A percentile compares a stretch with the other conserved stretches of the same genome.
Evolutionary conservation across 2,329 filamentous ascomycete genomes (phyloP).

Genomic region (Torrubiellomyces zombiae): DNA sequence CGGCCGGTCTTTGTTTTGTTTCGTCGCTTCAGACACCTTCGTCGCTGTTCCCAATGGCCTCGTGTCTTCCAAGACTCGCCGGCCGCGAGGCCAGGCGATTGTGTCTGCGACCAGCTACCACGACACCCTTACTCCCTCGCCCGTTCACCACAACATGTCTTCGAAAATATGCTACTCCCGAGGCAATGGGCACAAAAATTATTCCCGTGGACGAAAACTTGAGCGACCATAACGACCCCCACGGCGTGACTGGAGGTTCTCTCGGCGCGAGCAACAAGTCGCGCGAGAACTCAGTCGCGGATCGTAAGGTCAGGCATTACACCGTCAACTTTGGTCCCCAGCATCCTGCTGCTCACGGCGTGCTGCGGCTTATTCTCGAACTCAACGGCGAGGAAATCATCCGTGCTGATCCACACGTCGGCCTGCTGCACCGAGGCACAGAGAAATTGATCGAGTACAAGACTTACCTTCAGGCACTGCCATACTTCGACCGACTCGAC

Average conservation of each 20-base stretch:
- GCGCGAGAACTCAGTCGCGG: constrained; percentile 29
- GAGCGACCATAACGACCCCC: constrained; percentile 30
- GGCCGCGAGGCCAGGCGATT: constrained; percentile 54
- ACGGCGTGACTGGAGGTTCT: constrained; percentile 26
- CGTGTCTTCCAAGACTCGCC: constrained; percentile 54
- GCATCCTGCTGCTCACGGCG: constrained; percentile 95
- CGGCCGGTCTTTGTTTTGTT: constrained; percentile 14
- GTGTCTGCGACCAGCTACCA: constrained; percentile 30
- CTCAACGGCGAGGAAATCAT: constrained; percentile 96
- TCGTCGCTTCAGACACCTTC: constrained; percentile 13
- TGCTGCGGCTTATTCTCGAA: constrained; percentile 93
- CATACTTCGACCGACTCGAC: constrained; percentile 96
- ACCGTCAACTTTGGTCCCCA: constrained; percentile 99
- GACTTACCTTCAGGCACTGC: constrained; percentile 93
- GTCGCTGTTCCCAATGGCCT: constrained; percentile 36
- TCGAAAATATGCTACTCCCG: constrained; percentile 44
- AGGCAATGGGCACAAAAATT: constrained; percentile 37
- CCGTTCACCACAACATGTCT: constrained; percentile 49
- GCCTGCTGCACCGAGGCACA: constrained; percentile 86
- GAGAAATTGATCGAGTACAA: constrained; percentile 99
- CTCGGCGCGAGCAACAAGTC: constrained; percentile 27
- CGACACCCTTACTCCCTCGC: constrained; percentile 25
- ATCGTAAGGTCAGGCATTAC: constrained; percentile 92
- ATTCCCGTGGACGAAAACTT: constrained; percentile 52
- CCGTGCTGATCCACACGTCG: constrained; percentile 90